Percentiles rank a stretch among this genome's conserved stretches.
Evolutionary conservation across 805 yeast genomes (phyloP).

Genomic region (Barnettozyma sucrosica): DNA sequence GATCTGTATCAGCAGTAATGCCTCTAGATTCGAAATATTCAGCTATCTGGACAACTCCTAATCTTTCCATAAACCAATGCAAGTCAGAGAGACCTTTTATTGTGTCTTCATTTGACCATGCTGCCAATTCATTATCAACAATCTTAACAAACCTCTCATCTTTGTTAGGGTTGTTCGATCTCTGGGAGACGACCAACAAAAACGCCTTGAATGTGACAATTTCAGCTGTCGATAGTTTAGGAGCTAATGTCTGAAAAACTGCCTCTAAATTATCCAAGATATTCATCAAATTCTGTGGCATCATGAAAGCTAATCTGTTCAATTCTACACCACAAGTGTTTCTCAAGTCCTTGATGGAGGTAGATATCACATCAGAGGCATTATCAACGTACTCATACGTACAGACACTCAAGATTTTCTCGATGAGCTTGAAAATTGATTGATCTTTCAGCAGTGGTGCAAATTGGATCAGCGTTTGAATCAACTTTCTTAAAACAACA

Average conservation of each 20-base stretch:
- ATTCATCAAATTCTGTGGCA: constrained; percentile 84
- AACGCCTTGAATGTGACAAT: constrained; percentile 92
- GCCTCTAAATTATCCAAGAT: constrained; percentile 78
- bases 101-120: constrained; percentile 91
- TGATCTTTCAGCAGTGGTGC: constrained; percentile 83
- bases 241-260: constrained; percentile 68
- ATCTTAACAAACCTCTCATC: constrained; percentile 75
- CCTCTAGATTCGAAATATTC: constrained; percentile 81
- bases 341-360: constrained; percentile 77
- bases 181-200: constrained; percentile 81
- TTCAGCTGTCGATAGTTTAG: constrained; percentile 82
- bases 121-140: constrained; percentile 87
- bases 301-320: constrained; percentile 86
- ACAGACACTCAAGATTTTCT: constrained; percentile 75
- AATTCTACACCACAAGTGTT: constrained; percentile 93
- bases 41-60: constrained; percentile 92
- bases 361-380: constrained; percentile 67
- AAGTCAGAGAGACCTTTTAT: constrained; percentile 84
- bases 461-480: constrained; percentile 90
- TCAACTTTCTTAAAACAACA: constrained; percentile 71
- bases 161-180: constrained; percentile 70
- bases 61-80: constrained; percentile 97
- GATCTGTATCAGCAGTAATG: constrained; percentile 68
- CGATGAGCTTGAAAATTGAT: constrained; percentile 78
- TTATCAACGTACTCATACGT: constrained; percentile 73